Conservation (phyloP, 176 grass and related monocot species). For the Ensete ventricosum region DNA sequence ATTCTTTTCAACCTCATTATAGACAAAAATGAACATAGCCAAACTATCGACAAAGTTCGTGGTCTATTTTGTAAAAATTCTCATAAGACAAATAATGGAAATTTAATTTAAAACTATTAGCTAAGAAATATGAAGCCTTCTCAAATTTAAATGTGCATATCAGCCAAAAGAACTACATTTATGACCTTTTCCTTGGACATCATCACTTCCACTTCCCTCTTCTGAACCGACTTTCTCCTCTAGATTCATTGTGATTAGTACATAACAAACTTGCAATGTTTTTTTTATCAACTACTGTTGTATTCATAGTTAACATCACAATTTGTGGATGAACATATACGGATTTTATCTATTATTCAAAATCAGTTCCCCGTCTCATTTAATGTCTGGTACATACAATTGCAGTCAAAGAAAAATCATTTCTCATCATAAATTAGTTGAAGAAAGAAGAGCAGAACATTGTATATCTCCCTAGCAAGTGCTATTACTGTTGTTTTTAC, state of each 20-base stretch:
- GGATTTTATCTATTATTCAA: neutral
- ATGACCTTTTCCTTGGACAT: neutral
- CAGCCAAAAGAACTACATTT: neutral
- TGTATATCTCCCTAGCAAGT: neutral
- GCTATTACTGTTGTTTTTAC: neutral
- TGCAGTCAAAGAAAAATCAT: neutral
- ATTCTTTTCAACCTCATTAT: neutral
- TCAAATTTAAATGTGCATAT: neutral
- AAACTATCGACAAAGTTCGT: constrained; percentile 2
- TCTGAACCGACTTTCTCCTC: neutral
- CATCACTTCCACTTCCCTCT: neutral
- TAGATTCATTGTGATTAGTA: neutral
- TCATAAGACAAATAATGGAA: neutral
- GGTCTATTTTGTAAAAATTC: neutral
- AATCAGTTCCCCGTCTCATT: neutral
- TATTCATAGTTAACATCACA: neutral
- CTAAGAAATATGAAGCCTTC: neutral
- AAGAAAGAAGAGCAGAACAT: neutral
- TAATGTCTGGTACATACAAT: neutral
- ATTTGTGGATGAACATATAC: neutral
- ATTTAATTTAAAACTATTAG: neutral
- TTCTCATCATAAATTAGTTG: neutral
- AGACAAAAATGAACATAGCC: constrained; percentile 13
- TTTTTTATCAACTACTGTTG: neutral
- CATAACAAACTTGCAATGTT: neutral